phyloP scores from a whole-genome alignment of 1,284 basidiomycete genomes.

The Fomitopsis schrenkii region DNA sequence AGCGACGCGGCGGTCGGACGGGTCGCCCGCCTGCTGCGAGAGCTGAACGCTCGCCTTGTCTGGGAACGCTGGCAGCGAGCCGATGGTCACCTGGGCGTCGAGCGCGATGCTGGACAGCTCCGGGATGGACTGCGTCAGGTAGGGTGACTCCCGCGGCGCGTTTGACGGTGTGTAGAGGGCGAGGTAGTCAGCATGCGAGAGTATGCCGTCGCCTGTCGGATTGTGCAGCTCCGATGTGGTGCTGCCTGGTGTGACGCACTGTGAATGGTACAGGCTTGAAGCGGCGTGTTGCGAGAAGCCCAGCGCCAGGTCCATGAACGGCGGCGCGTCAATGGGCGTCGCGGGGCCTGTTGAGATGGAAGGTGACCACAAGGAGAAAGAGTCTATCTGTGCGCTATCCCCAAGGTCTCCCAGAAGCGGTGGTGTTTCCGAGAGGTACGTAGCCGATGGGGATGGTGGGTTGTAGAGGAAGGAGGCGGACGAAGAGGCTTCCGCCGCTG shows the following conservation, averaged over 20 bases:
- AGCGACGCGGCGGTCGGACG: conserved; percentile 7
- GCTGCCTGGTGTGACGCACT: not conserved
- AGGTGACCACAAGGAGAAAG: not conserved
- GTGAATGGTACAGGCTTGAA: not conserved
- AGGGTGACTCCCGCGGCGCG: not conserved
- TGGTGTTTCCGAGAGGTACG: not conserved
- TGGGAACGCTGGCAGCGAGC: not conserved
- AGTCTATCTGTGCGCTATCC: not conserved
- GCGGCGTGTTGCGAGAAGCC: not conserved
- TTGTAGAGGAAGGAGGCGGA: not conserved
- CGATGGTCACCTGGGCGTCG: conserved; percentile 6
- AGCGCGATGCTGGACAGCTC: not conserved
- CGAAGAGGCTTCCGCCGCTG: not conserved
- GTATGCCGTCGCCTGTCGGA: not conserved
- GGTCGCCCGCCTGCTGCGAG: conserved; percentile 3
- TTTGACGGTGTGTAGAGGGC: not conserved
- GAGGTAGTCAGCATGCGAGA: not conserved
- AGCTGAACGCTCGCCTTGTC: conserved; percentile 4
- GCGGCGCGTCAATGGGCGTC: not conserved
- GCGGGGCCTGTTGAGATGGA: not conserved
- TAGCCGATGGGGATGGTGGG: not conserved
- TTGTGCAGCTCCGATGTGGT: not conserved
- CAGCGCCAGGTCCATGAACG: not conserved
- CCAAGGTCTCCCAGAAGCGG: conserved; percentile 2
- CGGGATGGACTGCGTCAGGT: not conserved